phyloP scores from a whole-genome alignment of 2,329 filamentous ascomycete genomes.

The Phialophora tarda region DNA sequence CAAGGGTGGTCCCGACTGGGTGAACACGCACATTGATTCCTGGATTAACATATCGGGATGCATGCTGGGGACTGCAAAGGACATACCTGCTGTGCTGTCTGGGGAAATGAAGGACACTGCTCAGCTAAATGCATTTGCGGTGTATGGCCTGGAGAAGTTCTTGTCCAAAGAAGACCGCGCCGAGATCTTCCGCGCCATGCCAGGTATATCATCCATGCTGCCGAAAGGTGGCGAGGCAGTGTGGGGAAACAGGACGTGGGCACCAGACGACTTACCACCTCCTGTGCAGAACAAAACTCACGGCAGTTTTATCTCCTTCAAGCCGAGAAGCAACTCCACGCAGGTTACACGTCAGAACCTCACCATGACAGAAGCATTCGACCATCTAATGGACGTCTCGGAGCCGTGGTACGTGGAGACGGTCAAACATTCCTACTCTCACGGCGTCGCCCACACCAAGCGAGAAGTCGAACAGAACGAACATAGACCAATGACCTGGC shows the following conservation, averaged over 20 bases:
- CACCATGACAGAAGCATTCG: slow-evolving; percentile 76
- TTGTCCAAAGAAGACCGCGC: slow-evolving; percentile 86
- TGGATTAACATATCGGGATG: slow-evolving; percentile 99
- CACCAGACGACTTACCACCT: slow-evolving; percentile 84
- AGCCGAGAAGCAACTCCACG: slow-evolving; percentile 63
- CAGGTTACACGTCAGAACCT: slow-evolving; percentile 67
- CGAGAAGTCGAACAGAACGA: slow-evolving; percentile 83
- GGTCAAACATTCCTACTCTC: slow-evolving; percentile 77
- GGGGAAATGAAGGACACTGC: slow-evolving; percentile 99
- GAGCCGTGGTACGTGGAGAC: slow-evolving; percentile 85
- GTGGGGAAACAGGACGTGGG: slow-evolving; percentile 89
- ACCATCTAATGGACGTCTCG: slow-evolving; percentile 76
- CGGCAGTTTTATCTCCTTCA: slow-evolving; percentile 86
- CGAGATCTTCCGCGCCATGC: slow-evolving; percentile 96
- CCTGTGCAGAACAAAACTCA: slow-evolving; percentile 62
- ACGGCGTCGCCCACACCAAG: slow-evolving; percentile 80
- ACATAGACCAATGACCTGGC: slow-evolving; percentile 80
- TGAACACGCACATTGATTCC: slow-evolving; percentile 84
- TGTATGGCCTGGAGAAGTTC: slow-evolving; percentile 96
- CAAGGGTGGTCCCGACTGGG: slow-evolving; percentile 82
- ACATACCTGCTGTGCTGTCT: slow-evolving; percentile 84
- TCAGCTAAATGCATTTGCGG: slow-evolving; percentile 92
- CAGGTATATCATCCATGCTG: slow-evolving; percentile 93
- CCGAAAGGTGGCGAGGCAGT: slow-evolving; percentile 90
- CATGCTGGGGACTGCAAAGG: slow-evolving; percentile 95